phyloP scores from a whole-genome alignment of 2,329 filamentous ascomycete genomes.

The Trichoderma sp. region DNA sequence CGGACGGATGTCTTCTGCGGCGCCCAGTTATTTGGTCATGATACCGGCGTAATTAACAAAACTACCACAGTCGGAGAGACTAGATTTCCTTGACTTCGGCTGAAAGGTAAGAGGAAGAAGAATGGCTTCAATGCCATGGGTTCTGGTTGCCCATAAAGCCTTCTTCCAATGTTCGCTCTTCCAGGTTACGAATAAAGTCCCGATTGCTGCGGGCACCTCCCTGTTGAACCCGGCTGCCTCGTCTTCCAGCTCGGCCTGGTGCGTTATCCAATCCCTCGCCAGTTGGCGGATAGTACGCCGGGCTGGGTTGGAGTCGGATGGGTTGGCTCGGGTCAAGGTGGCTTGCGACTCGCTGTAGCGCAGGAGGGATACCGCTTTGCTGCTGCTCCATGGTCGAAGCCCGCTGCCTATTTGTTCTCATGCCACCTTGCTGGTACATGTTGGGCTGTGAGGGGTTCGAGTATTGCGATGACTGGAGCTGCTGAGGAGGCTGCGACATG shows the following conservation, averaged over 20 bases:
- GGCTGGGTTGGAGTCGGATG: constrained; percentile 90
- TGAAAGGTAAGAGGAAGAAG: background rate
- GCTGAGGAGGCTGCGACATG: constrained; percentile 64
- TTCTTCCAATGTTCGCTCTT: constrained; percentile 92
- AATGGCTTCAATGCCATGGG: constrained; percentile 61
- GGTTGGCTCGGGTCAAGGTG: constrained; percentile 93
- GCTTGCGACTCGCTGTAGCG: constrained; percentile 91
- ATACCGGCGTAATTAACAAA: background rate
- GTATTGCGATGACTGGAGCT: constrained; percentile 66
- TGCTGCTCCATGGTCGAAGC: constrained; percentile 97
- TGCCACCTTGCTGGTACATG: constrained; percentile 62
- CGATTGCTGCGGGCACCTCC: constrained; percentile 59
- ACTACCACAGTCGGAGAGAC: background rate
- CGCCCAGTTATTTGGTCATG: background rate
- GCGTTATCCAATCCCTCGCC: constrained; percentile 70
- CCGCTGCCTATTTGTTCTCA: constrained; percentile 77
- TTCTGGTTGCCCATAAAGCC: constrained; percentile 72
- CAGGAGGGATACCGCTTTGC: constrained; percentile 85
- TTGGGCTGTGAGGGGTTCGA: constrained; percentile 48
- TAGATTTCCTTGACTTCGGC: background rate
- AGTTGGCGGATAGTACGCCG: constrained; percentile 94
- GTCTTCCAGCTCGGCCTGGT: constrained; percentile 59
- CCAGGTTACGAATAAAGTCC: constrained; percentile 91
- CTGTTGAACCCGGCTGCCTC: constrained; percentile 70
- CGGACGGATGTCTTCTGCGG: background rate